phyloP scores from a whole-genome alignment of 2,329 filamentous ascomycete genomes.

The Alternaria triticimaculans region DNA sequence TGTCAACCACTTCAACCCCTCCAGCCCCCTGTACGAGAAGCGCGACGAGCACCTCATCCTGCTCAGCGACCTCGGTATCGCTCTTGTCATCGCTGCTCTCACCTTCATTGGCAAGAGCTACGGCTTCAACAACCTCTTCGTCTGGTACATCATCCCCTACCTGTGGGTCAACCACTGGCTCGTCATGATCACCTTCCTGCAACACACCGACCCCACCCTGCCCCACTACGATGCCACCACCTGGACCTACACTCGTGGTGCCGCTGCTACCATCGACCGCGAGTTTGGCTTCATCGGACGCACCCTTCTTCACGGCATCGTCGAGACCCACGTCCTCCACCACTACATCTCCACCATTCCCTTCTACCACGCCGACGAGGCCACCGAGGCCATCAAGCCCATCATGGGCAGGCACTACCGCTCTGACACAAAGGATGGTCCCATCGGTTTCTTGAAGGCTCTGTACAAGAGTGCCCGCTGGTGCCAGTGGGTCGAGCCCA shows the following conservation, averaged over 20 bases:
- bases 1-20: slow-evolving; percentile 94
- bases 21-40: slow-evolving; percentile 87
- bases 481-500: slow-evolving; percentile 99
- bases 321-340: slow-evolving; percentile 97
- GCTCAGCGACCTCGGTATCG: slow-evolving; percentile 80
- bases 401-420: slow-evolving; percentile 98
- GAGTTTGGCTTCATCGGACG: slow-evolving; percentile 97
- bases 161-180: slow-evolving; percentile 99
- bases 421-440: slow-evolving; percentile 76
- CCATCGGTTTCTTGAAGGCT: slow-evolving; percentile 79
- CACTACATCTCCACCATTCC: slow-evolving; percentile 97
- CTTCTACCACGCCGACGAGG: slow-evolving; percentile 96
- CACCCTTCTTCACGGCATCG: slow-evolving; percentile 89
- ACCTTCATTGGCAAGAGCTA: slow-evolving; percentile 75
- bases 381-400: slow-evolving; percentile 89
- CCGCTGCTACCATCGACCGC: slow-evolving; percentile 93
- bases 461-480: slow-evolving; percentile 80
- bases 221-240: slow-evolving; percentile 87
- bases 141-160: slow-evolving; percentile 96
- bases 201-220: slow-evolving; percentile 93
- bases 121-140: slow-evolving; percentile 83
- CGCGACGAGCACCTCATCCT: slow-evolving; percentile 88
- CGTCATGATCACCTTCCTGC: slow-evolving; percentile 95
- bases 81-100: slow-evolving; percentile 67
- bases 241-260: slow-evolving; percentile 94